phyloP scores from a whole-genome alignment of 2,329 filamentous ascomycete genomes.

The Colletotrichum tropicicola region DNA sequence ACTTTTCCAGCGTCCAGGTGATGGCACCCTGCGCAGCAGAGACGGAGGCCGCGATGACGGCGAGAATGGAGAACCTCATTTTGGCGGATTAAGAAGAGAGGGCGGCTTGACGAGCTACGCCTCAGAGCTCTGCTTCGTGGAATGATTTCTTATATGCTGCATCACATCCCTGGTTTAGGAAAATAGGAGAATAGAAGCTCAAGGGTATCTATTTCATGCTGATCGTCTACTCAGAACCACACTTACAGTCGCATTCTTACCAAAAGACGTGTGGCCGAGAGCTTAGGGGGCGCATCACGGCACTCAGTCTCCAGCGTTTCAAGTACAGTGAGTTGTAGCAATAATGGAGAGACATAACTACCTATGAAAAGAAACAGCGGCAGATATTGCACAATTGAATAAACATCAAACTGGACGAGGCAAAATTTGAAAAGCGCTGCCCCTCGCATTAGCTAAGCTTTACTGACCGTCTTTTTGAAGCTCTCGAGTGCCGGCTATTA shows the following conservation, averaged over 20 bases:
- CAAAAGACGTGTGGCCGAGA: neutral
- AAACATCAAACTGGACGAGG: neutral
- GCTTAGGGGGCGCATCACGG: neutral
- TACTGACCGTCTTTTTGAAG: no score
- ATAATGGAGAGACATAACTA: neutral
- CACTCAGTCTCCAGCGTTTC: neutral
- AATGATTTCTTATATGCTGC: neutral
- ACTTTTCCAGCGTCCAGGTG: slow-evolving; percentile 47
- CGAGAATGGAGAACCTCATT: slow-evolving; percentile 37
- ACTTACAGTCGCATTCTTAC: neutral
- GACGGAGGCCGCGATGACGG: slow-evolving; percentile 39
- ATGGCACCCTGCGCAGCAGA: slow-evolving; percentile 46
- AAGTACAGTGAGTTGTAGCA: slow-evolving; percentile 3
- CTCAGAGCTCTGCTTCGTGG: no score
- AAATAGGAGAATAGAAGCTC: neutral
- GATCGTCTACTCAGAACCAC: neutral
- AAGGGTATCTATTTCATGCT: neutral
- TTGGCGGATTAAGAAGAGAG: neutral
- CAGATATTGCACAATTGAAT: neutral
- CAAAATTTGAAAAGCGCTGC: neutral
- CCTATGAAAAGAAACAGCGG: neutral
- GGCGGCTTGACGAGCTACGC: neutral
- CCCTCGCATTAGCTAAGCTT: neutral
- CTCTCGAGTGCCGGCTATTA: neutral
- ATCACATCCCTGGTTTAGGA: neutral